phyloP scores from a whole-genome alignment of 495 filamentous ascomycete species.

The Clohesyomyces aquaticus region DNA sequence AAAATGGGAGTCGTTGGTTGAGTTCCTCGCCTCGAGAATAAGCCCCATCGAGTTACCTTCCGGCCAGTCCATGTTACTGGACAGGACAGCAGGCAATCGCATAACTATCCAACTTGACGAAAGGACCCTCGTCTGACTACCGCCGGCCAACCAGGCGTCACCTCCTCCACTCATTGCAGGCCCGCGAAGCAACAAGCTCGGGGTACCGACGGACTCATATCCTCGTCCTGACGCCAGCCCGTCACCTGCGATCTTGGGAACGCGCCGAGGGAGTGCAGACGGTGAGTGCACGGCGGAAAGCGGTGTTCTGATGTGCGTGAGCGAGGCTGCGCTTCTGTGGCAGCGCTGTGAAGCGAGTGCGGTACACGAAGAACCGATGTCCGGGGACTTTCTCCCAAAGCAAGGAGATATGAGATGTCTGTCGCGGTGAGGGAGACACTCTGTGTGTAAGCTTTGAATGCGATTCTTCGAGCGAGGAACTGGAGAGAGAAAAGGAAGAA shows the following conservation, averaged over 20 bases:
- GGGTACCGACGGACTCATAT: slow-evolving; percentile 78
- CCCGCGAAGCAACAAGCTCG: slow-evolving; percentile 42
- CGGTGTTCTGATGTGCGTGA: slow-evolving; percentile 41
- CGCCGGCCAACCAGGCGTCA: slow-evolving; percentile 45
- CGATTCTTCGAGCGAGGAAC: slow-evolving; percentile 99
- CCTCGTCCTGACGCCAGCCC: slow-evolving; percentile 68
- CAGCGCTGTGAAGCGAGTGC: slow-evolving; percentile 91
- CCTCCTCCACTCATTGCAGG: slow-evolving; percentile 47
- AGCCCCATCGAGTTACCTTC: slow-evolving; percentile 99
- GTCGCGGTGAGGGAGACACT: slow-evolving; percentile 51
- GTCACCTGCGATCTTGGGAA: slow-evolving; percentile 31
- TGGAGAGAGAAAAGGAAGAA: slow-evolving; percentile 44
- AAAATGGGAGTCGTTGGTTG: slow-evolving; percentile 45
- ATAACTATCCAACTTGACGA: slow-evolving; percentile 95
- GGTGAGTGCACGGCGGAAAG: slow-evolving; percentile 39
- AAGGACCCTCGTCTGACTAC: slow-evolving; percentile 55
- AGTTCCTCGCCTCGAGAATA: slow-evolving; percentile 99
- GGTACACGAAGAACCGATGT: slow-evolving; percentile 63
- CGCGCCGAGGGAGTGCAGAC: slow-evolving; percentile 50
- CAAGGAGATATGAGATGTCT: slow-evolving; percentile 44
- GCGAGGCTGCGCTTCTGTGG: slow-evolving; percentile 93
- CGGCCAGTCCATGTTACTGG: slow-evolving; percentile 25
- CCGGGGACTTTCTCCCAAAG: slow-evolving; percentile 99
- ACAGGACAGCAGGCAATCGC: slow-evolving; percentile 76
- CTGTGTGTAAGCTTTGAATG: slow-evolving; percentile 98